Base-by-base conservation (phyloP, 495 filamentous ascomycete genomes). In the Neurospora sp. region DNA sequence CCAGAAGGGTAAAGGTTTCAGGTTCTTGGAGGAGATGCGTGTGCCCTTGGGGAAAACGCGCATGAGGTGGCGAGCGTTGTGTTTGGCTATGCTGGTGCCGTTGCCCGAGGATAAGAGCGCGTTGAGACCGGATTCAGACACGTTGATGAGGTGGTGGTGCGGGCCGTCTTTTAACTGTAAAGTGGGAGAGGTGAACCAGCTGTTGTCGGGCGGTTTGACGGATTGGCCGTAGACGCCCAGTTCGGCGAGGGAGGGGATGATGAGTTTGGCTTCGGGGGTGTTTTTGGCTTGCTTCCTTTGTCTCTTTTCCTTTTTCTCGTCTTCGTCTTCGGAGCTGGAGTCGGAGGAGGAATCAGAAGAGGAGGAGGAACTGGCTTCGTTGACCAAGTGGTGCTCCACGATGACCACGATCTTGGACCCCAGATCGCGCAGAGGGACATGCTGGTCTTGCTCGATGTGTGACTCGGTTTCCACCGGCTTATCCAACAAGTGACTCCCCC, bases 151-250 rank as follows among this genome's bases (percentile, higher is more conserved):
- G 70, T 88, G 87, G 77, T 87, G 84, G 70, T 85, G 85, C 7
- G 87, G 87, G 0, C 80, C 83, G 69, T 86, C 83, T 16, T 76
- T 74, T 4, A 86, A 75, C 2, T 53, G 38, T 1, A 73, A 73
- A 2, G 42, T 7, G 0, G 68, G 72, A 16, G 75, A 40, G 10
- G 82, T 79, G 75, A 81, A 87, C 86, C 87, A 89, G 0, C 84
- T 86, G 69, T 82, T 80, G 71, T 89, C 85, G 69, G 73, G 75
- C 0, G 87, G 87, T 72, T 89, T 89, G 18, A 88, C 84, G 0
- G 85, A 87, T 72, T 89, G 87, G 1, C 86, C 87, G 72, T 88
- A 89, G 38, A 89, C 82, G 22, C 87, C 87, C 1, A 89, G 78
- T 48, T 83, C 83, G 5, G 85, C 86, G 18, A 89, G 82, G 22